phyloP scores from a whole-genome alignment of 441 rosid species.

The Pelargonium myrrhifolium region DNA sequence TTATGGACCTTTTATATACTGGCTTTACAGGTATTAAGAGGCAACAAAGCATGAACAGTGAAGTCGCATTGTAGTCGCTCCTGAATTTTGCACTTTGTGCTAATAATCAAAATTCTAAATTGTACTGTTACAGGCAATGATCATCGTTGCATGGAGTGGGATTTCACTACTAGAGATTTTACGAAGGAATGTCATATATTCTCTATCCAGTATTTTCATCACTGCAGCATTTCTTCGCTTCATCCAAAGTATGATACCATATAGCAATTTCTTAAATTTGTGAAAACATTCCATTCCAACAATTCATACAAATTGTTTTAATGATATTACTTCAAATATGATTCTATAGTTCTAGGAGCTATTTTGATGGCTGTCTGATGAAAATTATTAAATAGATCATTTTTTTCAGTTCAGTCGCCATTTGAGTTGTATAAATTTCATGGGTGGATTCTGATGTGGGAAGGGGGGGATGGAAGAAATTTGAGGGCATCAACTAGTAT shows the following conservation, averaged over 20 bases:
- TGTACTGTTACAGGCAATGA: conserved; percentile 57
- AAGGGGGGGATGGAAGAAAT: background rate
- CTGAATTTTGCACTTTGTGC: conserved; percentile 10
- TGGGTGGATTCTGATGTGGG: background rate
- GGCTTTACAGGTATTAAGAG: conserved; percentile 66
- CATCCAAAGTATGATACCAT: conserved; percentile 62
- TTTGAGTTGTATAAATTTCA: conserved; percentile 1
- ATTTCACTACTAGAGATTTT: conserved; percentile 48
- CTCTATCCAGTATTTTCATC: conserved; percentile 44
- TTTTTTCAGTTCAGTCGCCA: background rate
- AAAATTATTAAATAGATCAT: background rate
- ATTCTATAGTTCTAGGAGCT: background rate
- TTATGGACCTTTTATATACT: conserved; percentile 90
- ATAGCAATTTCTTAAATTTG: background rate
- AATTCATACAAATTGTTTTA: background rate
- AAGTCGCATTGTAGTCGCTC: background rate
- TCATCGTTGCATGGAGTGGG: conserved; percentile 72
- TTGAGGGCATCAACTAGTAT: background rate
- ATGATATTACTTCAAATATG: background rate
- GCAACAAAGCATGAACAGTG: conserved; percentile 3
- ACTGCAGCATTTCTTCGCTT: conserved; percentile 91
- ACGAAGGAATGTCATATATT: conserved; percentile 53
- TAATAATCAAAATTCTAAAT: background rate
- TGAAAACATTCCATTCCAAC: background rate
- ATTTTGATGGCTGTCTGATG: background rate